Evolutionary conservation across 805 yeast species (phyloP).

Genomic region (Sugiyamaella lignohabitans): DNA sequence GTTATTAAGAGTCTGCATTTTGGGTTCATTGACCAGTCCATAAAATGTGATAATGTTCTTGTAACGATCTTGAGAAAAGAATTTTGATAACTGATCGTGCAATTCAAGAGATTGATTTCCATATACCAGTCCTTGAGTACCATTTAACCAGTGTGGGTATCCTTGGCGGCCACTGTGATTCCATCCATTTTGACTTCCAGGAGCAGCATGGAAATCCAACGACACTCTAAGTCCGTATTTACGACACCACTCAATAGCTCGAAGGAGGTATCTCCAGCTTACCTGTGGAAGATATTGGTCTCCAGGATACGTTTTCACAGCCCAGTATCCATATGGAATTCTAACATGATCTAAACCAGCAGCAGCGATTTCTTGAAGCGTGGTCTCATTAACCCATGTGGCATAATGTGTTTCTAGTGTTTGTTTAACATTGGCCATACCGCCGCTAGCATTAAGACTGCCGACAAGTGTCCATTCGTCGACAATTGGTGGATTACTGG

Average conservation of each 20-base stretch:
- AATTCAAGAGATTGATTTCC: conserved; percentile 43
- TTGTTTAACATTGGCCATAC: conserved; percentile 43
- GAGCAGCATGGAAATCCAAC: conserved; percentile 75
- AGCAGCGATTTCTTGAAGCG: conserved; percentile 49
- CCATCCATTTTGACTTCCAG: conserved; percentile 83
- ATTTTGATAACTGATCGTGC: conserved; percentile 47
- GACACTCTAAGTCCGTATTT: conserved; percentile 55
- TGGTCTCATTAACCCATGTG: conserved; percentile 61
- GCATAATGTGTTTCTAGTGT: conserved; percentile 61
- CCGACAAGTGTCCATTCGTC: conserved; percentile 70
- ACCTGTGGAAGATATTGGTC: conserved; percentile 60
- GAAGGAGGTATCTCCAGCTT: conserved; percentile 47
- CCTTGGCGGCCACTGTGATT: conserved; percentile 70
- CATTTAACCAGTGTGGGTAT: conserved; percentile 36
- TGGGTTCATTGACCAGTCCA: conserved; percentile 77
- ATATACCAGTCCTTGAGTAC: conserved; percentile 40
- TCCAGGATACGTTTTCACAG: conserved; percentile 41
- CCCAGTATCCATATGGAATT: conserved; percentile 80
- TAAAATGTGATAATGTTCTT: conserved; percentile 69
- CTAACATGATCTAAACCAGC: conserved; percentile 72
- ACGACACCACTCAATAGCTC: conserved; percentile 63
- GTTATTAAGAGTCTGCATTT: conserved; percentile 45
- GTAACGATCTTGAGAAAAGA: conserved; percentile 57
- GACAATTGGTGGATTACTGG: conserved; percentile 36
- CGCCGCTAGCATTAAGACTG: conserved; percentile 45